These are phyloP conservation scores for Medicago ruthenica DNA, from an alignment of 306 rosid genomes.

Conservation along the genomic window DNA sequence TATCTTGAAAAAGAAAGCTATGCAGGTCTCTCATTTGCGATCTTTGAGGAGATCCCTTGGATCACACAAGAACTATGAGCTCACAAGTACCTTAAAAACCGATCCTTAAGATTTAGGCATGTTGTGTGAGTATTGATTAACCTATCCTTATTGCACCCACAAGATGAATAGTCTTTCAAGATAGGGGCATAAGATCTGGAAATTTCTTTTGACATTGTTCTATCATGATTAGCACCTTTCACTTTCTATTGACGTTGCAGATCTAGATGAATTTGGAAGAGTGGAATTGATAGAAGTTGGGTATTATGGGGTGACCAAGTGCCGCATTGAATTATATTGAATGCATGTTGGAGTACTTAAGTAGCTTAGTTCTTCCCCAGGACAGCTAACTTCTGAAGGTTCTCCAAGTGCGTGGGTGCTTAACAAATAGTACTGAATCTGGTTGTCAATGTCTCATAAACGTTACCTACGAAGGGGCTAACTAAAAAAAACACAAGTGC, in stretches of 20 bases:
- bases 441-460: not conserved
- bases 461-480: not conserved
- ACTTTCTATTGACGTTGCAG: conserved; percentile 16
- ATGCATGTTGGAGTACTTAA: not conserved
- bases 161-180: not conserved
- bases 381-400: not conserved
- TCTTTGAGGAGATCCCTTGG: conserved; percentile 26
- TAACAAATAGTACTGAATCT: not conserved
- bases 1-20: no score
- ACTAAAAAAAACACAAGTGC: not conserved
- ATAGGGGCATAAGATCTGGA: not conserved
- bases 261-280: conserved; percentile 16
- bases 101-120: not conserved
- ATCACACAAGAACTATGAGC: not conserved
- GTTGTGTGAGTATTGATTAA: not conserved
- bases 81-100: conserved; percentile 1
- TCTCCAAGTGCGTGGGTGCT: not conserved
- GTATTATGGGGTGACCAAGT: not conserved
- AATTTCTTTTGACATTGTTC: not conserved
- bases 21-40: not conserved
- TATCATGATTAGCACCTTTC: conserved; percentile 12
- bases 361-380: not conserved
- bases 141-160: not conserved
- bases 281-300: not conserved
- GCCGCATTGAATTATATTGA: not conserved